phyloP scores from a whole-genome alignment of 1,139 yeast genomes.

The Magnusiomyces fungicola region DNA sequence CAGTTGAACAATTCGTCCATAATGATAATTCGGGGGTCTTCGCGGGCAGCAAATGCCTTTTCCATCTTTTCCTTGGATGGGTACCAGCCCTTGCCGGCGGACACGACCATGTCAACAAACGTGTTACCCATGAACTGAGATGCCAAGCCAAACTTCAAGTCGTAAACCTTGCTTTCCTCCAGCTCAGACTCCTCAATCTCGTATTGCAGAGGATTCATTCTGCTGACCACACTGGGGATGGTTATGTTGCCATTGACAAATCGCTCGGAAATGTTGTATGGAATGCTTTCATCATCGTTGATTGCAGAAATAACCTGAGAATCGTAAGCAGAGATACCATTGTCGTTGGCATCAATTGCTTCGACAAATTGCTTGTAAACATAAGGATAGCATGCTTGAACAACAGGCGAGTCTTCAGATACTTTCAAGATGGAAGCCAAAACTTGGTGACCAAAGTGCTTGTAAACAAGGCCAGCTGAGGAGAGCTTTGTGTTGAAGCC shows the following conservation, averaged over 20 bases:
- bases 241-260: conserved; percentile 44
- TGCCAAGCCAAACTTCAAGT: conserved; percentile 60
- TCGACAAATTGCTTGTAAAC: conserved; percentile 82
- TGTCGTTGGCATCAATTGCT: conserved; percentile 92
- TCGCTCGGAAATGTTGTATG: background rate
- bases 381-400: conserved; percentile 62
- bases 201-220: conserved; percentile 60
- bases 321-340: conserved; percentile 72
- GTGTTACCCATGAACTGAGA: conserved; percentile 77
- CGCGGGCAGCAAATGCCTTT: conserved; percentile 29
- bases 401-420: conserved; percentile 27
- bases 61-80: conserved; percentile 81
- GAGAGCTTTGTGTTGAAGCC: conserved; percentile 69
- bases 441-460: conserved; percentile 84
- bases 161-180: conserved; percentile 53
- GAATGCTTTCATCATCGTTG: conserved; percentile 17
- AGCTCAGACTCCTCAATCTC: conserved; percentile 44
- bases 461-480: conserved; percentile 89
- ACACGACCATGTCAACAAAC: conserved; percentile 58
- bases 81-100: conserved; percentile 80
- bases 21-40: conserved; percentile 63
- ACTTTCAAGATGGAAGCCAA: conserved; percentile 40
- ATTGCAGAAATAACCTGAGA: conserved; percentile 30
- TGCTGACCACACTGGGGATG: conserved; percentile 70
- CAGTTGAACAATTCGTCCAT: conserved; percentile 78